Base-by-base conservation (phyloP, 2,329 filamentous ascomycete genomes). In the Fusarium kyushuense region DNA sequence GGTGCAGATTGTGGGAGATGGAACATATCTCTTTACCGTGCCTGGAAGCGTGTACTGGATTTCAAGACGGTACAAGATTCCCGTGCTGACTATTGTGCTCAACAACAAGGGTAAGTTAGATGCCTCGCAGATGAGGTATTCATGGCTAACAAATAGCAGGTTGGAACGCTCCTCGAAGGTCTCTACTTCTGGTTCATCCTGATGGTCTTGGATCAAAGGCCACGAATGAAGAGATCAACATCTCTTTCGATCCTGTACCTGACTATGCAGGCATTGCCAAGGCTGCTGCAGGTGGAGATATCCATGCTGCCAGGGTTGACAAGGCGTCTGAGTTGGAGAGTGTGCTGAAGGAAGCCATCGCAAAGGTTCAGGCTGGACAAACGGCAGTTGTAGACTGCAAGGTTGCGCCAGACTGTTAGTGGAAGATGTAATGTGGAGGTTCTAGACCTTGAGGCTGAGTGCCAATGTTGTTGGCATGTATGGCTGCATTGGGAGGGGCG, bases 171-270 rank as follows among this genome's bases (percentile, higher is more conserved):
- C 87, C 87, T 5, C 81, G 86, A 5, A 82, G 81, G 36, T 89
- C 86, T 1, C 76, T 87, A 41, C 76, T 86, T 4, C 79, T 89
- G 14, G 86, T 89, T 1, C 87, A 89, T 64, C 87, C 87, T 1
- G 79, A 88, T 6, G 87, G 87, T 0, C 74, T 84, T 4, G 86
- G 83, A 2, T 83, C 86, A 27, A 80, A 76, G 69, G 84, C 85
- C 1, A 84, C 80, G n/a, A 88, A 88, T 73, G 86, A 87, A 58
- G 87, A 89, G 73, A 84, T 89, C 67, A 89, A 88, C 71, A 88
- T 89, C 65, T 86, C 84, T 1, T 88, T 89, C 63, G 80, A 82
- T 27, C 87, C 87, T 0, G 79, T 81, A 6, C 87, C 87, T 0
- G 85, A 89, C 74, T 89, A 87, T 70, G 76, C 85, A 1, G 87